Conservation (phyloP, 345 rosid species). For the Arabis alpina region DNA sequence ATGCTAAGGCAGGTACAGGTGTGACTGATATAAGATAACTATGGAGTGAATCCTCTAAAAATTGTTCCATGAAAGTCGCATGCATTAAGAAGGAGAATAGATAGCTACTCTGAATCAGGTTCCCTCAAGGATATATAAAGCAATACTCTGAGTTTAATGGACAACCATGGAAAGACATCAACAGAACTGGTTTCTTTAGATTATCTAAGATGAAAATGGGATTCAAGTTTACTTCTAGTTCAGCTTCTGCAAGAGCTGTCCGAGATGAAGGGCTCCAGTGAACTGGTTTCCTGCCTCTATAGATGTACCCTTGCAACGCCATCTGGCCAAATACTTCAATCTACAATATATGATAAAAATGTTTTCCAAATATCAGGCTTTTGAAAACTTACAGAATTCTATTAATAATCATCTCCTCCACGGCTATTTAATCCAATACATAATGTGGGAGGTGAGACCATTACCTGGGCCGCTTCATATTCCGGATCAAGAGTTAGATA, state of each 20-base stretch:
- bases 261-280: conserved; percentile 98
- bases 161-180: conserved; percentile 1
- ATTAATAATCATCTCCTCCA: conserved; percentile 5
- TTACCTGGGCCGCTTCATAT: conserved; percentile 97
- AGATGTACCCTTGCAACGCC: conserved; percentile 85
- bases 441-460: conserved; percentile 32
- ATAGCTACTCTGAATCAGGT: not conserved
- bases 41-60: not conserved
- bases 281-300: conserved; percentile 95
- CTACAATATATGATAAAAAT: conserved; percentile 48
- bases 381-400: conserved; percentile 19
- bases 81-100: conserved; percentile 7
- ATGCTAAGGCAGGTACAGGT: conserved; percentile 7
- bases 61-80: not conserved
- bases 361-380: conserved; percentile 25
- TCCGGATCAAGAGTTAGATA: conserved; percentile 94
- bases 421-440: conserved; percentile 18
- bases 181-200: conserved; percentile 4
- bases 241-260: conserved; percentile 99
- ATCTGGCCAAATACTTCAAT: conserved; percentile 91
- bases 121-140: conserved; percentile 8
- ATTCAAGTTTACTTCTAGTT: conserved; percentile 74
- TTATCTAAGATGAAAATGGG: conserved; percentile 1
- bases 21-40: conserved; percentile 23
- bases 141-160: conserved; percentile 1